Evolutionary conservation across 805 yeast genomes (phyloP), one percentile per base, ranked within the genome.

Genomic region (Candida golubevii): DNA sequence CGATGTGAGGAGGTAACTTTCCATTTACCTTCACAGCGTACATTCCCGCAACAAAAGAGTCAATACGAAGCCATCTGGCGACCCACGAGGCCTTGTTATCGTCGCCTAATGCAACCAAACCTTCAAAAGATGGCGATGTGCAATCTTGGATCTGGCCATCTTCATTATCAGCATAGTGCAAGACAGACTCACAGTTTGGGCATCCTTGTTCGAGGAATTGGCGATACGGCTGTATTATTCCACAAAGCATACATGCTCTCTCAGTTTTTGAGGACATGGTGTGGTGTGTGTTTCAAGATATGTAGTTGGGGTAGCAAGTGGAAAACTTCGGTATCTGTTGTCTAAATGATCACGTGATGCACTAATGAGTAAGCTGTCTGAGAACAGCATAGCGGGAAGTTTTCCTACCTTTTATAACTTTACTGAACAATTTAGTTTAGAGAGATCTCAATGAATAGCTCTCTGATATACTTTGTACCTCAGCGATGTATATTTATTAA

Each of bases 221-320:
- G 35, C 54, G 77, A 54, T 85, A 78, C 6, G 96, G 80, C 59
- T 88, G 95, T 44, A 91, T 87, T 43, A 91, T 77, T 4, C 97
- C 98, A 67, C 99, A 91, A 46, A 93, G 78, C 97, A 91, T 87
- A 60, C 99, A 91, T 7, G 98, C 98, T 73, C 99, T 80, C 51
- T 89, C 95, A 8, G 84, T 75, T 67, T 82, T 78, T 31, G 78
- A 68, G 11, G 83, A 71, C 76, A 71, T 71, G 46, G 38, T 23
- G 37, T 36, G 12, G 18, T 26, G 4, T 8, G 23, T 18, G 5
- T 3, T 18, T 18, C 23, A 18, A 5, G 23, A 3, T 18, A 18
- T 18, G 23, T 18, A 18, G 23, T 18, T 18, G 23, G 23, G 23
- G 3, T 18, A 18, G 5, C 23, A 18, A 18, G 23, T 18, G 23